phyloP scores from a whole-genome alignment of 2,329 filamentous ascomycete species.

The Penicillium rolfsii region DNA sequence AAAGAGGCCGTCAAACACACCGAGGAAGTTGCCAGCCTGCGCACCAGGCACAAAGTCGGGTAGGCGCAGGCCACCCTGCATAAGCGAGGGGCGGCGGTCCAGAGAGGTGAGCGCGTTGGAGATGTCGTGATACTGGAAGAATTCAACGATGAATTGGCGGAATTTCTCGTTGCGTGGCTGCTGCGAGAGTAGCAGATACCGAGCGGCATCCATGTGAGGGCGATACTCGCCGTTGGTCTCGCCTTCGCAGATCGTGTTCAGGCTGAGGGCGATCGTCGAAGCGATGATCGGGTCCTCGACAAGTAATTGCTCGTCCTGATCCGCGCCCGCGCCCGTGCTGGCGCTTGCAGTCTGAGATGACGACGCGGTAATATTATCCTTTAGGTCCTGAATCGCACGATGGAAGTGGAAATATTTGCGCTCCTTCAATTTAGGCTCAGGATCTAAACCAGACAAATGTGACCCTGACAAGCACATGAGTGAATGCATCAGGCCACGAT shows the following conservation, averaged over 20 bases:
- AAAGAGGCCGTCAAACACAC: constrained; percentile 81
- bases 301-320: constrained; percentile 41
- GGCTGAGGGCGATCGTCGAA: constrained; percentile 61
- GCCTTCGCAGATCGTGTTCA: constrained; percentile 65
- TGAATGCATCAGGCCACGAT: constrained; percentile 87
- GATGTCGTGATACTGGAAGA: constrained; percentile 81
- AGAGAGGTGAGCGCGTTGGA: constrained; percentile 61
- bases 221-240: constrained; percentile 71
- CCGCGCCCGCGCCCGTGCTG: constrained; percentile 17
- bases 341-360: constrained; percentile 17
- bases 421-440: constrained; percentile 55
- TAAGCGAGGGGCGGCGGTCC: constrained; percentile 56
- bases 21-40: constrained; percentile 67
- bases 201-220: constrained; percentile 76
- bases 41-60: constrained; percentile 59
- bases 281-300: constrained; percentile 64
- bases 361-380: constrained; percentile 44
- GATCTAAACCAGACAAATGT: constrained; percentile 62
- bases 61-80: constrained; percentile 57
- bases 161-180: constrained; percentile 69
- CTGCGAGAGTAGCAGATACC: constrained; percentile 66
- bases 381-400: constrained; percentile 45
- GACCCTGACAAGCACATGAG: constrained; percentile 81
- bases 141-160: constrained; percentile 71
- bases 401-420: constrained; percentile 60